Conservation (phyloP, 331 rosid genomes). For the Saraca asoca region DNA sequence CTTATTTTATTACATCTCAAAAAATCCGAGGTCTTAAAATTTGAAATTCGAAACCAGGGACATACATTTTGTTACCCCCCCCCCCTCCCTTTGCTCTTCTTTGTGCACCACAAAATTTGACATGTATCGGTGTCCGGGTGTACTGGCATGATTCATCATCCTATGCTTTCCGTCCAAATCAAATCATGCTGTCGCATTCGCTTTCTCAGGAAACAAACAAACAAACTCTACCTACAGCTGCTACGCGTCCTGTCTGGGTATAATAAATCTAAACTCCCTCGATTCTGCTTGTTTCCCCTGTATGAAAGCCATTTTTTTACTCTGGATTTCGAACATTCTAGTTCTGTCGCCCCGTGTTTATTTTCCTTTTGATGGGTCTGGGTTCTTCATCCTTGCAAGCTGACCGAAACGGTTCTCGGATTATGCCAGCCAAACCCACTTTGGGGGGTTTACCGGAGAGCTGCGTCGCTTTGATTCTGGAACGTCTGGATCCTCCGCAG, state of each 20-base stretch:
- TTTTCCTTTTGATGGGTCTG: slow-evolving; percentile 51
- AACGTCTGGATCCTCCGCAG: slow-evolving; percentile 57
- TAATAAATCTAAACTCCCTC: slow-evolving; percentile 9
- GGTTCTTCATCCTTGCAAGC: slow-evolving; percentile 38
- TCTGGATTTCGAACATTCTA: neutral
- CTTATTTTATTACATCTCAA: too few relatives aligned
- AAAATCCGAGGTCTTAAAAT: too few relatives aligned
- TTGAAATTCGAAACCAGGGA: too few relatives aligned
- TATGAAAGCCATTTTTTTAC: neutral
- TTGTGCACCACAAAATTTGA: too few relatives aligned
- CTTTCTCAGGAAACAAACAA: slow-evolving; percentile 37
- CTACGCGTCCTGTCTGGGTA: neutral
- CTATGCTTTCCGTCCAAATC: slow-evolving; percentile 29
- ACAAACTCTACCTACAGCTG: slow-evolving; percentile 18
- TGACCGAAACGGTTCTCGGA: slow-evolving; percentile 28
- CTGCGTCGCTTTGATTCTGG: slow-evolving; percentile 60
- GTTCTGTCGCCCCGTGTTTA: neutral
- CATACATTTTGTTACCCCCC: too few relatives aligned
- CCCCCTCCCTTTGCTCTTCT: too few relatives aligned
- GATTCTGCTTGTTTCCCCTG: neutral
- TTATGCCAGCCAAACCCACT: slow-evolving; percentile 37
- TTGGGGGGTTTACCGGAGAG: slow-evolving; percentile 72
- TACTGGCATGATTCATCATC: neutral
- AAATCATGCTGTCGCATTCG: slow-evolving; percentile 36
- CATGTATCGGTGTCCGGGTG: too few relatives aligned